phyloP scores from a whole-genome alignment of 345 rosid genomes.

The Turnera subulata region DNA sequence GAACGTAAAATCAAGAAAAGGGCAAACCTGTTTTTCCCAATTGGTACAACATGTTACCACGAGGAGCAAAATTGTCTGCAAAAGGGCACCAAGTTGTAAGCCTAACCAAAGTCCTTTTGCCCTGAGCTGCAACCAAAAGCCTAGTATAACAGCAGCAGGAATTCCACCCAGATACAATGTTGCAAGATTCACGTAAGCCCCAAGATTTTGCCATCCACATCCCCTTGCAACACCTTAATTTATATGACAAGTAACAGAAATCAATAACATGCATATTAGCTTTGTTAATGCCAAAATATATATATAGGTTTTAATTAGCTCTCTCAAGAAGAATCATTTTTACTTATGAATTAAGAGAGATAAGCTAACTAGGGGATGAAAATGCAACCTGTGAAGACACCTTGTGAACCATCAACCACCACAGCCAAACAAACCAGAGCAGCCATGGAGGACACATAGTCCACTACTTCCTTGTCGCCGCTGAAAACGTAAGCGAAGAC shows the following conservation, averaged over 20 bases:
- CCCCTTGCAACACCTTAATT: slow-evolving; percentile 79
- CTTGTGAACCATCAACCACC: slow-evolving; percentile 59
- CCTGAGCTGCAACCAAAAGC: slow-evolving; percentile 46
- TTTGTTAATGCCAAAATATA: background rate
- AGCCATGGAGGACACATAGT: slow-evolving; percentile 18
- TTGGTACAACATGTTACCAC: slow-evolving; percentile 49
- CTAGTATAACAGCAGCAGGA: slow-evolving; percentile 54
- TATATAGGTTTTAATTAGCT: too few species aligned
- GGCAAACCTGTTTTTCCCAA: slow-evolving; percentile 47
- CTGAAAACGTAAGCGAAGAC: slow-evolving; percentile 23
- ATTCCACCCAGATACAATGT: slow-evolving; percentile 66
- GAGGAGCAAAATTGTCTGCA: slow-evolving; percentile 45
- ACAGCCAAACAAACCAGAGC: slow-evolving; percentile 57
- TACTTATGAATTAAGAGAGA: background rate
- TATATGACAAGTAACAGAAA: background rate
- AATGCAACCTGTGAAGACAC: slow-evolving; percentile 55
- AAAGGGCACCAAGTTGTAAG: slow-evolving; percentile 51
- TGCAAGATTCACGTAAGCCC: slow-evolving; percentile 69
- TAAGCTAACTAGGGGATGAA: too few species aligned
- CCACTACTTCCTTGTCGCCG: slow-evolving; percentile 20
- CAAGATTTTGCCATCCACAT: slow-evolving; percentile 82
- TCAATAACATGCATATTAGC: background rate
- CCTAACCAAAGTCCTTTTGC: slow-evolving; percentile 81
- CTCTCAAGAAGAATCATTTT: background rate
- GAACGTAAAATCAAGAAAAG: background rate